phyloP scores from a whole-genome alignment of 768 basidiomycete species.

The Tephrocybe sp. region DNA sequence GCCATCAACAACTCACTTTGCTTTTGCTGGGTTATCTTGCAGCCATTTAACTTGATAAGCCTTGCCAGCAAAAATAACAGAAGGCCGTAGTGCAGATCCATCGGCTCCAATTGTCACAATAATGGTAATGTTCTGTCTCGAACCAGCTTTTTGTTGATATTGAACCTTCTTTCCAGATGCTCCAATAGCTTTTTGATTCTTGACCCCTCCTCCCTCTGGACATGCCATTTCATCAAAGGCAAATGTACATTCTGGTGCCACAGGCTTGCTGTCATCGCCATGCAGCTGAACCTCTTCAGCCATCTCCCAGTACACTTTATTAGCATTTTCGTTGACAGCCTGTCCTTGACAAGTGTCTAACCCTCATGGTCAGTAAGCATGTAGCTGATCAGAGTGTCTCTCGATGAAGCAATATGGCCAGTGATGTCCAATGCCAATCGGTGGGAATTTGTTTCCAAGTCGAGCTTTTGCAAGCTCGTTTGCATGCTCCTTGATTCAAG shows the following conservation, averaged over 20 bases:
- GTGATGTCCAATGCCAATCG: constrained; percentile 3
- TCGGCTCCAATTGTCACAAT: not conserved
- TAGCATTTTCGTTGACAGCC: constrained; percentile 14
- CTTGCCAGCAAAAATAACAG: not conserved
- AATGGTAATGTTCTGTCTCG: constrained; percentile 17
- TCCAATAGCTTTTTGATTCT: not conserved
- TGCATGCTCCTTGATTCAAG: constrained; percentile 11
- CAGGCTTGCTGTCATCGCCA: not conserved
- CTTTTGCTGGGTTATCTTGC: not conserved
- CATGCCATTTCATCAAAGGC: constrained; percentile 6
- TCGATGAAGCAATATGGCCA: constrained; percentile 5
- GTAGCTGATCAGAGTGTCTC: constrained; percentile 3
- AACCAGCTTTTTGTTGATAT: constrained; percentile 4
- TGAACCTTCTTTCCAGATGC: constrained; percentile 1
- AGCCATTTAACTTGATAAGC: not conserved
- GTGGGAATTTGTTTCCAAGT: constrained; percentile 8
- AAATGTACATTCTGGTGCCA: constrained; percentile 2
- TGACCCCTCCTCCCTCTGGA: not conserved
- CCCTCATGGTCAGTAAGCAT: constrained; percentile 4
- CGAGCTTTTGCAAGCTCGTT: constrained; percentile 2
- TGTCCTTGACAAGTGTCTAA: constrained; percentile 4
- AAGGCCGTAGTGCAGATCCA: not conserved
- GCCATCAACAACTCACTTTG: not conserved
- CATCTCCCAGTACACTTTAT: constrained; percentile 5
- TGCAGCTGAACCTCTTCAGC: constrained; percentile 6